A percentile compares a stretch with the other conserved stretches of the same genome.
These are phyloP conservation scores for Clonostachys solani DNA, from an alignment of 2,329 filamentous ascomycete genomes.

Conservation along the genomic window DNA sequence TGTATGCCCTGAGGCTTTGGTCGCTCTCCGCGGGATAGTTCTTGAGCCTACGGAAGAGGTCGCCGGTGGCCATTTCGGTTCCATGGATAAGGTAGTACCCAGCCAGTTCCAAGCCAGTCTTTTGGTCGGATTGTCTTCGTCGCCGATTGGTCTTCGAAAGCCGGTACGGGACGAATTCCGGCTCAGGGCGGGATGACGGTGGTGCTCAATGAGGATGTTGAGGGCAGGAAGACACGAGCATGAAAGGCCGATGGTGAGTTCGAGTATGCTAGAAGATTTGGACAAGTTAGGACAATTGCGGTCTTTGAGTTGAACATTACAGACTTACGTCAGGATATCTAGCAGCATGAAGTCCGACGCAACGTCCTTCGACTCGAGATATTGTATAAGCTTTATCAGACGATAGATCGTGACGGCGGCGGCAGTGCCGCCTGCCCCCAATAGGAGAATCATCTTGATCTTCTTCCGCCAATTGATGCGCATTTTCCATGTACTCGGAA, in stretches of 20 bases:
- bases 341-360: not conserved
- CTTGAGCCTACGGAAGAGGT: too few species aligned
- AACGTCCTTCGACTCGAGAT: conserved; percentile 2
- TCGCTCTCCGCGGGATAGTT: too few species aligned
- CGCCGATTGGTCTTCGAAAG: too few species aligned
- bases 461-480: conserved; percentile 17
- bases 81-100: too few species aligned
- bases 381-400: conserved; percentile 3
- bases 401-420: conserved; percentile 17
- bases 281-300: conserved; percentile 15
- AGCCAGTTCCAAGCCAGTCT: too few species aligned
- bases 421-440: conserved; percentile 18
- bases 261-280: conserved; percentile 8
- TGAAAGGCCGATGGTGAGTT: conserved; percentile 15
- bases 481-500: conserved; percentile 18
- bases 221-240: conserved; percentile 17
- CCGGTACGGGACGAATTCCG: too few species aligned
- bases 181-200: too few species aligned
- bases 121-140: not conserved
- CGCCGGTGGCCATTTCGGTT: too few species aligned
- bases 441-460: conserved; percentile 18
- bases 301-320: conserved; percentile 12
- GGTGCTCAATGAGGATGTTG: conserved; percentile 7
- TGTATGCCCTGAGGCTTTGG: too few species aligned
- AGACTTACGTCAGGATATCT: conserved; percentile 1